Percentiles rank a stretch among this genome's conserved stretches.
Conservation (phyloP, 179 eudicot genomes). For the Nepenthes alata region DNA sequence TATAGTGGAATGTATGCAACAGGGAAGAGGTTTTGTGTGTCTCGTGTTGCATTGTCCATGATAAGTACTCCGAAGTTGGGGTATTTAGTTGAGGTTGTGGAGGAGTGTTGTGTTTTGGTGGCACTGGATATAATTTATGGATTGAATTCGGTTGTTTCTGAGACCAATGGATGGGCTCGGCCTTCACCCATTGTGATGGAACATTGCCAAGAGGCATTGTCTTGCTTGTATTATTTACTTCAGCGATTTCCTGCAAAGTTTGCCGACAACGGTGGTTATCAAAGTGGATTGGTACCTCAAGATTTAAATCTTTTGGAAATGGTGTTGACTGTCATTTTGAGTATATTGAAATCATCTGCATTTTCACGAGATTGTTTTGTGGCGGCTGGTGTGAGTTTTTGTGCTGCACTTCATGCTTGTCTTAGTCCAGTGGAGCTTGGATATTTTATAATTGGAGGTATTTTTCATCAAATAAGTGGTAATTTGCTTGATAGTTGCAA, state of each 20-base stretch:
- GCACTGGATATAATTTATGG: conserved; percentile 54
- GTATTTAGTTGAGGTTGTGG: conserved; percentile 59
- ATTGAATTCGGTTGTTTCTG: conserved; percentile 41
- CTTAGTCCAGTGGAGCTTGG: conserved; percentile 63
- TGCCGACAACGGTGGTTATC: conserved; percentile 4
- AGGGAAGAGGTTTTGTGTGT: conserved; percentile 70
- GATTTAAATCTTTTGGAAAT: conserved; percentile 26
- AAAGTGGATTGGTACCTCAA: neutral
- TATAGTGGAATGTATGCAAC: conserved; percentile 38
- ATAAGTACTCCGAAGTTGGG: conserved; percentile 85
- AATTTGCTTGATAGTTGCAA: conserved; percentile 15
- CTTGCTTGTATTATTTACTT: conserved; percentile 84
- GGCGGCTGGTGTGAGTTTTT: conserved; percentile 93
- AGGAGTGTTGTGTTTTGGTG: conserved; percentile 62
- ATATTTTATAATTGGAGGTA: conserved; percentile 41
- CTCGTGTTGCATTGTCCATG: conserved; percentile 72
- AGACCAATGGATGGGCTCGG: conserved; percentile 40
- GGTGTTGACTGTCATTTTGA: conserved; percentile 32
- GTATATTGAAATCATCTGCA: conserved; percentile 41
- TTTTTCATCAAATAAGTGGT: conserved; percentile 30
- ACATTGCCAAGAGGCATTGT: conserved; percentile 89
- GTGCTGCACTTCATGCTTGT: conserved; percentile 76
- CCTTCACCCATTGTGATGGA: conserved; percentile 91
- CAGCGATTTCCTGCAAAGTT: conserved; percentile 68
- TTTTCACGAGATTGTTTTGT: conserved; percentile 90